A percentile compares a stretch with the other conserved stretches of the same genome.
phyloP scores from a whole-genome alignment of 192 early-diverging fungal genomes.

The Linnemannia elongata region DNA sequence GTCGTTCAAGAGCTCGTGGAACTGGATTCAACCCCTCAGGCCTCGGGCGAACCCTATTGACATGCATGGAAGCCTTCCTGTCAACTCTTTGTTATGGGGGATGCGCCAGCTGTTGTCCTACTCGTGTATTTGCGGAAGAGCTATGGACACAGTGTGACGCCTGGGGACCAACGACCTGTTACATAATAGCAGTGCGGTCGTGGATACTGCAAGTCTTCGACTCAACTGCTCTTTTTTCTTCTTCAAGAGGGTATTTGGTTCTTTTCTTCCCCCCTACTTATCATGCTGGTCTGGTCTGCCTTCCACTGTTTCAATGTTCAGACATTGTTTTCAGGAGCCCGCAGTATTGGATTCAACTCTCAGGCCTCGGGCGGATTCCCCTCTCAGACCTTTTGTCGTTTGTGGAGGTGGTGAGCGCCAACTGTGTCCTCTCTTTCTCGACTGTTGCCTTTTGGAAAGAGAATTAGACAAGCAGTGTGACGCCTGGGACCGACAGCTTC shows the following conservation, averaged over 20 bases:
- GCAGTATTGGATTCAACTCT: not conserved
- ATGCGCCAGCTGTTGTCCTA: not conserved
- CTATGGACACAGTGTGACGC: conserved; percentile 1
- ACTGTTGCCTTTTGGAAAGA: not conserved
- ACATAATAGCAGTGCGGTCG: not conserved
- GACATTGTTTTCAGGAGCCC: not conserved
- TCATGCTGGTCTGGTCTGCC: not conserved
- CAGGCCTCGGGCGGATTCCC: not conserved
- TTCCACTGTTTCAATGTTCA: not conserved
- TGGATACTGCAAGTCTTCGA: not conserved
- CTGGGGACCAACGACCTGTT: not conserved
- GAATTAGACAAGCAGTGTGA: not conserved
- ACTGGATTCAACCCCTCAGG: not conserved
- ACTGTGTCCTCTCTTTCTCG: not conserved
- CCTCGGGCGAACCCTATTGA: not conserved
- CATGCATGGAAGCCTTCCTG: too few species aligned
- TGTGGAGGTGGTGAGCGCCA: not conserved
- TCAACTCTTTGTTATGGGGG: not conserved
- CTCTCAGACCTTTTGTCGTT: not conserved
- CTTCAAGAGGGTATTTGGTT: not conserved
- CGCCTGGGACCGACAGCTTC: not conserved
- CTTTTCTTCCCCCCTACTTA: not conserved
- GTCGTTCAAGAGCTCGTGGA: not conserved
- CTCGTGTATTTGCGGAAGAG: not conserved
- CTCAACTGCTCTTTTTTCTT: not conserved